A percentile compares a stretch with the other conserved stretches of the same genome.
Conservation (phyloP, 805 yeast genomes). For the Candida dajiaensis region DNA sequence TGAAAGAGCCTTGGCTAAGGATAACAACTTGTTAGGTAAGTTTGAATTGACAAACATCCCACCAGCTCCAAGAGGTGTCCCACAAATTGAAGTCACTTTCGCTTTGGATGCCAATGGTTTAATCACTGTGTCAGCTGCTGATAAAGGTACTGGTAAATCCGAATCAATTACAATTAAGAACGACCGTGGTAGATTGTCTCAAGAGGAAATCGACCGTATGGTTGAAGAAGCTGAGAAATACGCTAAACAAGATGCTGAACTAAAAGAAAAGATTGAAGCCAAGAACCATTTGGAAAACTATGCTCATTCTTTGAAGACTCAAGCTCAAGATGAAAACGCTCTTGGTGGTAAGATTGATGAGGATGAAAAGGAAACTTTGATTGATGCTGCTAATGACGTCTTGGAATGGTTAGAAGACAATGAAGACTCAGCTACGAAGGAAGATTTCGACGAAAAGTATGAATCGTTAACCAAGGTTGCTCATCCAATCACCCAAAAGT, state of each 20-base stretch:
- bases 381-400: constrained; percentile 83
- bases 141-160: constrained; percentile 90
- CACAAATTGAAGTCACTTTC: constrained; percentile 87
- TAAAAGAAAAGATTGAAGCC: constrained; percentile 81
- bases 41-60: constrained; percentile 84
- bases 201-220: constrained; percentile 96
- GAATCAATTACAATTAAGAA: constrained; percentile 89
- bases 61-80: constrained; percentile 89
- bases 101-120: constrained; percentile 85
- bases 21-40: constrained; percentile 84
- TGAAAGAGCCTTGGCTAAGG: constrained; percentile 92
- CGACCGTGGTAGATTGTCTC: constrained; percentile 89
- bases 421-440: constrained; percentile 80
- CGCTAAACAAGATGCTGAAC: constrained; percentile 83
- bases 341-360: constrained; percentile 78
- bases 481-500: constrained; percentile 87
- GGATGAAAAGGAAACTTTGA: constrained; percentile 84
- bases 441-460: constrained; percentile 90
- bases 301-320: constrained; percentile 75
- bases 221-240: constrained; percentile 94
- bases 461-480: constrained; percentile 77
- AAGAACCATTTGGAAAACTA: constrained; percentile 86
- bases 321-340: constrained; percentile 47
- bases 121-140: constrained; percentile 79
- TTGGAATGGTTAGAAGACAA: constrained; percentile 85